A percentile compares a stretch with the other conserved stretches of the same genome.
Conservation (phyloP, 2,329 filamentous ascomycete genomes). For the Neonectria faginata region DNA sequence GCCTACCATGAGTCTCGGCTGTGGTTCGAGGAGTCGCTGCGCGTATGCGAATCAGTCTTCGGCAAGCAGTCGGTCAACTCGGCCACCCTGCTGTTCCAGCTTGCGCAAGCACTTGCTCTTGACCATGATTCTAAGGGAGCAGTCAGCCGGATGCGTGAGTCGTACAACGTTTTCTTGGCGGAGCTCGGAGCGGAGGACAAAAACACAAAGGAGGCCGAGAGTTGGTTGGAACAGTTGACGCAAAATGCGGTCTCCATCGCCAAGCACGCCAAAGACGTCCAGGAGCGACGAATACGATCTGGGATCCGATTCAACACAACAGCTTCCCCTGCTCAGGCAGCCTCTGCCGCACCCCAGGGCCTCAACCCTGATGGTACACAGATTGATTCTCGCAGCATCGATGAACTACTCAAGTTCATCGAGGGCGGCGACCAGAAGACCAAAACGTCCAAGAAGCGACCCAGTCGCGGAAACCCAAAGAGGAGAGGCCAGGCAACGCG, state of each 20-base stretch:
- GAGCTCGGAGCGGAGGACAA: constrained; percentile 91
- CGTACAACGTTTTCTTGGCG: constrained; percentile 92
- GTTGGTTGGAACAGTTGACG: constrained; percentile 95
- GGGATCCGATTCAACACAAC: constrained; percentile 72
- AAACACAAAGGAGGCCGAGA: constrained; percentile 98
- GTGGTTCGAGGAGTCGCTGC: constrained; percentile 95
- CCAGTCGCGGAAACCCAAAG: constrained; percentile 67
- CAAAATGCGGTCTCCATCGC: constrained; percentile 95
- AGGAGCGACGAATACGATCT: constrained; percentile 78
- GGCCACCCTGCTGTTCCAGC: constrained; percentile 95
- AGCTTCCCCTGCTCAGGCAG: constrained; percentile 42
- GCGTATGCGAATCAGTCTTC: constrained; percentile 89
- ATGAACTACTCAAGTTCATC: constrained; percentile 94
- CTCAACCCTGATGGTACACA: constrained; percentile 47
- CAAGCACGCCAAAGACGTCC: constrained; percentile 89
- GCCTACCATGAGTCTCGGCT: constrained; percentile 92
- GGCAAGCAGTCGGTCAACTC: constrained; percentile 92
- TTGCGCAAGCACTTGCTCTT: constrained; percentile 94
- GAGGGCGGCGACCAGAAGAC: constrained; percentile 75
- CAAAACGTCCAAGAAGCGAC: constrained; percentile 67
- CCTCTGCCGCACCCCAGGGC: constrained; percentile 49
- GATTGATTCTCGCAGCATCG: constrained; percentile 85
- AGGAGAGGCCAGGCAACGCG: constrained; percentile 55
- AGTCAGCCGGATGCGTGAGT: constrained; percentile 93
- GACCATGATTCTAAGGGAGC: constrained; percentile 94